Evolutionary conservation across 148 eudicot species (phyloP).

Genomic region (Diospyros lotus): DNA sequence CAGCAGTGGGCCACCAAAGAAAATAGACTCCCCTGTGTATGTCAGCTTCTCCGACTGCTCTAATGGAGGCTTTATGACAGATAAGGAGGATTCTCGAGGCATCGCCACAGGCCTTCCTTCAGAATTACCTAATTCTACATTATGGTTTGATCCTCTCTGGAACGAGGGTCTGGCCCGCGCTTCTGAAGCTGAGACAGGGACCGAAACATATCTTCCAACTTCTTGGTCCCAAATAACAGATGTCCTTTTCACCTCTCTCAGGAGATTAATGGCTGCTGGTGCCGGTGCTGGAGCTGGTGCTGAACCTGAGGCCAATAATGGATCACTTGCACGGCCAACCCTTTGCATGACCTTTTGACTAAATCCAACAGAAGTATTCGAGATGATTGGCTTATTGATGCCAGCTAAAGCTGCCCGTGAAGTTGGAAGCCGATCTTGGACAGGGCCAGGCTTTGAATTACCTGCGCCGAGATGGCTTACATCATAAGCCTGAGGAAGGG

Average conservation of each 20-base stretch:
- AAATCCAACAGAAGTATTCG: slow-evolving; percentile 26
- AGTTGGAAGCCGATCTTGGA: slow-evolving; percentile 25
- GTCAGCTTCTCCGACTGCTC: slow-evolving; percentile 66
- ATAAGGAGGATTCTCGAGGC: slow-evolving; percentile 43
- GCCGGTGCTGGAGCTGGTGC: slow-evolving; percentile 24
- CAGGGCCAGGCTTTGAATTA: slow-evolving; percentile 27
- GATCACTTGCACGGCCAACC: slow-evolving; percentile 47
- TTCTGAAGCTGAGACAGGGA: slow-evolving; percentile 55
- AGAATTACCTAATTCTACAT: slow-evolving; percentile 25
- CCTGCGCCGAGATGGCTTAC: slow-evolving; percentile 28
- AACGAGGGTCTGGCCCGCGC: slow-evolving; percentile 35
- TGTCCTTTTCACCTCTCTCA: slow-evolving; percentile 73
- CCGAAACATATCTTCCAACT: slow-evolving; percentile 88
- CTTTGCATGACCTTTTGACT: slow-evolving; percentile 49
- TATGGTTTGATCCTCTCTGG: slow-evolving; percentile 32
- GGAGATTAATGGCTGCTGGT: slow-evolving; percentile 22
- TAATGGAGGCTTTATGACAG: slow-evolving; percentile 23
- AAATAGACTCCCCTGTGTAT: slow-evolving; percentile 82
- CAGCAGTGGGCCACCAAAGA: slow-evolving; percentile 94
- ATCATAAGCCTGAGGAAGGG: slow-evolving; percentile 63
- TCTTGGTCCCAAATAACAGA: slow-evolving; percentile 97
- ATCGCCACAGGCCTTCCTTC: slow-evolving; percentile 27
- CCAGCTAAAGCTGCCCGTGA: slow-evolving; percentile 27
- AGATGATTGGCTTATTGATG: slow-evolving; percentile 17
- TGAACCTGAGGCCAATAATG: slow-evolving; percentile 39